These are phyloP conservation scores for Saccharomycopsis selenospora DNA, from an alignment of 805 yeast genomes.

Conservation along the genomic window DNA sequence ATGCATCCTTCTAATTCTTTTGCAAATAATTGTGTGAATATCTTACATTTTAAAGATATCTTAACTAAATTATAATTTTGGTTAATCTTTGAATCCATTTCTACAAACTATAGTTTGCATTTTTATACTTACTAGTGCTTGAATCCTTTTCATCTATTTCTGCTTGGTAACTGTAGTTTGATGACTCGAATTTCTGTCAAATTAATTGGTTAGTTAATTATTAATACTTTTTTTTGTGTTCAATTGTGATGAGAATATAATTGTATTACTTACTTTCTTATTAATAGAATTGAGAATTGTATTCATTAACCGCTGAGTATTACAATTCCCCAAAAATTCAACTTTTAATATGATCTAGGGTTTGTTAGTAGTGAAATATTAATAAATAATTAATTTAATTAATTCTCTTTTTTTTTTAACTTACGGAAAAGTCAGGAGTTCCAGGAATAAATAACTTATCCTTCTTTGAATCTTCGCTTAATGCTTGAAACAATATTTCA, in stretches of 20 bases:
- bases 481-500: background rate
- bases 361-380: background rate
- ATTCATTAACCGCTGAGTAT: background rate
- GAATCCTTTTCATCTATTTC: background rate
- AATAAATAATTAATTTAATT: too few relatives aligned
- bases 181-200: background rate
- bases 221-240: background rate
- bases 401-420: background rate
- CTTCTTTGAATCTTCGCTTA: background rate
- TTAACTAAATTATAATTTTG: background rate
- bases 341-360: constrained; percentile 1
- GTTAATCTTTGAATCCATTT: background rate
- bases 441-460: background rate
- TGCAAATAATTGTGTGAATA: background rate
- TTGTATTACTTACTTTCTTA: background rate
- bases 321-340: background rate
- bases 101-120: background rate
- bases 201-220: background rate
- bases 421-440: background rate
- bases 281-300: background rate
- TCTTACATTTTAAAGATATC: background rate
- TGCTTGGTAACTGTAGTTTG: background rate
- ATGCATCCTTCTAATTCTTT: background rate
- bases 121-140: background rate
- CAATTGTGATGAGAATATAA: background rate